phyloP scores from a whole-genome alignment of 1,284 basidiomycete genomes.

The Chalciporus sp. region DNA sequence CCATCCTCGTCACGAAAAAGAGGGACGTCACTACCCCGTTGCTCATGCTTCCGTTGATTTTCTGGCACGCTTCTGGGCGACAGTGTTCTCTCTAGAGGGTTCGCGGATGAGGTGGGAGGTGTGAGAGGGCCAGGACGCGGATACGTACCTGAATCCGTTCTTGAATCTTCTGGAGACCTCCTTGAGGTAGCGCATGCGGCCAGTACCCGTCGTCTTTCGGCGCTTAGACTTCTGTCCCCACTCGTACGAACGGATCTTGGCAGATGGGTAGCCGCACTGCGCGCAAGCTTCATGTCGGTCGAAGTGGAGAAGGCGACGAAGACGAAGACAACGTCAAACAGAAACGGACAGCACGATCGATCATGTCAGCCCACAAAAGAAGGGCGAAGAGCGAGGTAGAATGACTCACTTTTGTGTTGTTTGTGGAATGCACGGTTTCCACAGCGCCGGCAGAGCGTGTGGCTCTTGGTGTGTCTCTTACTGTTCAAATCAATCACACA shows the following conservation, averaged over 20 bases:
- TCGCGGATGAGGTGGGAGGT: constrained; percentile 10
- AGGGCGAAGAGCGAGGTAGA: not conserved
- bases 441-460: constrained; percentile 96
- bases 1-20: not conserved
- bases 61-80: constrained; percentile 61
- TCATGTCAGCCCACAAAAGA: not conserved
- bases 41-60: constrained; percentile 50
- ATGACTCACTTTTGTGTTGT: constrained; percentile 89
- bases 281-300: constrained; percentile 69
- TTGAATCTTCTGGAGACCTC: constrained; percentile 91
- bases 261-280: constrained; percentile 95
- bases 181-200: constrained; percentile 96
- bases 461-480: constrained; percentile 98
- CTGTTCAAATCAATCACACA: constrained; percentile 43
- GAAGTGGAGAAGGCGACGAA: no score
- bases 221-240: constrained; percentile 99
- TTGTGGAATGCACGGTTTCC: constrained; percentile 93
- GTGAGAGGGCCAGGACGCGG: not conserved
- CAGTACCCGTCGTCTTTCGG: constrained; percentile 98
- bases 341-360: not conserved
- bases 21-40: not conserved
- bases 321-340: no score
- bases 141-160: constrained; percentile 88
- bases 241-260: constrained; percentile 95
- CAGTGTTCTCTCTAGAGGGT: constrained; percentile 75